Percentiles rank a stretch among this genome's conserved stretches.
phyloP scores from a whole-genome alignment of 371 early-diverging fungal species.

The Mortierella sp. region DNA sequence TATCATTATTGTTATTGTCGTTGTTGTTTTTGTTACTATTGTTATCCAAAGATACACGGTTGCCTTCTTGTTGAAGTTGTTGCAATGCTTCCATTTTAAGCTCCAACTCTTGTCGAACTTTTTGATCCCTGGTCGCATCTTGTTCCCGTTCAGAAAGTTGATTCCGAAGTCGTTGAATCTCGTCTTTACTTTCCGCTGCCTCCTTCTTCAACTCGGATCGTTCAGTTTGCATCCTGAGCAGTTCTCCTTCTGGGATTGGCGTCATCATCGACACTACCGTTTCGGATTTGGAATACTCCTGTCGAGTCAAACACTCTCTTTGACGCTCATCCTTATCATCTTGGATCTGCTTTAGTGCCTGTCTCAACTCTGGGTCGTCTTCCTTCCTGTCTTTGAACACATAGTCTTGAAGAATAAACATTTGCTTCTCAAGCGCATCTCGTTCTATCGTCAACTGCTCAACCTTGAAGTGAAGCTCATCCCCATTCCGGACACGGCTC shows the following conservation, averaged over 20 bases:
- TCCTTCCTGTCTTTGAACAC: not conserved
- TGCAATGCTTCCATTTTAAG: constrained; percentile 17
- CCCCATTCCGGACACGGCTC: constrained; percentile 7
- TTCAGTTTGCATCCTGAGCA: constrained; percentile 5
- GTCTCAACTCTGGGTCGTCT: constrained; percentile 9
- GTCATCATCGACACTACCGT: not conserved
- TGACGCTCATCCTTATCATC: constrained; percentile 18
- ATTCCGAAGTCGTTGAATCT: constrained; percentile 22
- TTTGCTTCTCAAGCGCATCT: constrained; percentile 26
- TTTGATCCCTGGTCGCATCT: constrained; percentile 1
- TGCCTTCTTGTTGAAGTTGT: not conserved
- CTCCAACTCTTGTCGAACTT: constrained; percentile 25
- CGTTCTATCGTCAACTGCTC: constrained; percentile 18
- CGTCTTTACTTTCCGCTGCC: constrained; percentile 8
- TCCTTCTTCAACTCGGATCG: constrained; percentile 18
- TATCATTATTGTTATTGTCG: not conserved
- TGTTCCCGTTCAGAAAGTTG: constrained; percentile 11
- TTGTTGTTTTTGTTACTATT: not conserved
- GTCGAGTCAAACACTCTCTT: constrained; percentile 16
- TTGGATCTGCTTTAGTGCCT: constrained; percentile 12
- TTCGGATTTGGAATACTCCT: constrained; percentile 2
- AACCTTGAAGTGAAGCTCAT: constrained; percentile 20
- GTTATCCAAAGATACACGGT: too few species aligned
- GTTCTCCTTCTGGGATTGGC: not conserved
- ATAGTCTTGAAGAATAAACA: constrained; percentile 8